These are phyloP conservation scores for Podaxis pistillaris DNA, from an alignment of 768 basidiomycete genomes.

Conservation along the genomic window DNA sequence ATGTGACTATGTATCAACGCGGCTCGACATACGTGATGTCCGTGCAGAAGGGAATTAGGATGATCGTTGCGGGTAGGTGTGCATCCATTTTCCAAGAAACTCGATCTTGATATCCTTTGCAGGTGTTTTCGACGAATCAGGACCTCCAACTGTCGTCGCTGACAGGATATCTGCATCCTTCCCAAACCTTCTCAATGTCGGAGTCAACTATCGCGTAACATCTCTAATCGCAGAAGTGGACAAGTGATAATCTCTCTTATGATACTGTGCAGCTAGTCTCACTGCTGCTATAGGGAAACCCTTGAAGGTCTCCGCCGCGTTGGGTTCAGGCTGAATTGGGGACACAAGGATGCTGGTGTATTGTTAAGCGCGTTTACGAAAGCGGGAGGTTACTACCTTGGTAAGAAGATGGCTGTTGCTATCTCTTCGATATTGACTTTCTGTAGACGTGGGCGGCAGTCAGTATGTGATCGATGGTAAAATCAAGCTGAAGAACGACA, in stretches of 20 bases:
- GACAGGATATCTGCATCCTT: slow-evolving; percentile 46
- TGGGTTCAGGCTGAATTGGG: slow-evolving; percentile 17
- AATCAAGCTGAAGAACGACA: slow-evolving; percentile 64
- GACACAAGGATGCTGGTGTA: slow-evolving; percentile 15
- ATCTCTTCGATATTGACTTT: background rate
- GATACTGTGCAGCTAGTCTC: background rate
- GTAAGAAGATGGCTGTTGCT: background rate
- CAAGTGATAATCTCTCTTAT: background rate
- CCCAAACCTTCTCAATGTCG: slow-evolving; percentile 29
- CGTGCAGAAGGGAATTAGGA: slow-evolving; percentile 30
- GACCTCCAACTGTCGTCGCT: slow-evolving; percentile 44
- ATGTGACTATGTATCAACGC: slow-evolving; percentile 51
- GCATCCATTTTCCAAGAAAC: background rate
- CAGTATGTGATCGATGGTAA: slow-evolving; percentile 60
- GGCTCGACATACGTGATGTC: slow-evolving; percentile 50
- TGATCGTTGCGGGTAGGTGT: slow-evolving; percentile 17
- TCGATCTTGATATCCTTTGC: background rate
- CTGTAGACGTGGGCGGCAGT: slow-evolving; percentile 50
- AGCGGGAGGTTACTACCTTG: slow-evolving; percentile 18
- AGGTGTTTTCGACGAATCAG: slow-evolving; percentile 42
- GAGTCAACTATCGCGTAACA: slow-evolving; percentile 12
- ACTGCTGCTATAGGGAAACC: background rate
- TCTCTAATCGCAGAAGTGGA: slow-evolving; percentile 6
- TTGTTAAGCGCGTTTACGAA: slow-evolving; percentile 8
- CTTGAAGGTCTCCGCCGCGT: slow-evolving; percentile 14